Conservation (phyloP, 2,329 filamentous ascomycete genomes). For the Salinomyces thailandicus region DNA sequence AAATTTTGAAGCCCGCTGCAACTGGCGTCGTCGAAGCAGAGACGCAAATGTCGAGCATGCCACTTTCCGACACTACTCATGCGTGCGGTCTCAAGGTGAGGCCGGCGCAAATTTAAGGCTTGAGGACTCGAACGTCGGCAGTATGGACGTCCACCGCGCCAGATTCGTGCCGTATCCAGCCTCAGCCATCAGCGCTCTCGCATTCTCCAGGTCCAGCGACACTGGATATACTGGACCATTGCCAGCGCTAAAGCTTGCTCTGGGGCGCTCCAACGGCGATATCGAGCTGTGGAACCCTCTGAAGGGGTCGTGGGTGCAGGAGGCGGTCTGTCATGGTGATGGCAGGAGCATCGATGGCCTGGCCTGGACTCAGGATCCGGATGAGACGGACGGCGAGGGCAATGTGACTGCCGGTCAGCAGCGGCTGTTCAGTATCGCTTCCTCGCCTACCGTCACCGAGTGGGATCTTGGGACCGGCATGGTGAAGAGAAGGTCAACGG, state of each 20-base stretch:
- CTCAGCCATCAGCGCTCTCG: slow-evolving; percentile 84
- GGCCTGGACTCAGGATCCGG: slow-evolving; percentile 80
- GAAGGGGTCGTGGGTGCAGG: slow-evolving; percentile 76
- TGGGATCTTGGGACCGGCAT: slow-evolving; percentile 79
- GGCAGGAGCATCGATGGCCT: slow-evolving; percentile 83
- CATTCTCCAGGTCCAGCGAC: slow-evolving; percentile 70
- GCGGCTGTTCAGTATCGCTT: slow-evolving; percentile 91
- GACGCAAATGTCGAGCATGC: too few relatives aligned
- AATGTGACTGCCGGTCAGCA: slow-evolving; percentile 58
- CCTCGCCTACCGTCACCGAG: slow-evolving; percentile 83
- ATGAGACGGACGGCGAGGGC: slow-evolving; percentile 55
- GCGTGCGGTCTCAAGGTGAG: too few relatives aligned
- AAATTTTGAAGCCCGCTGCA: background rate
- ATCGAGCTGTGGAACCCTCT: slow-evolving; percentile 96
- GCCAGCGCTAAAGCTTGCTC: slow-evolving; percentile 63
- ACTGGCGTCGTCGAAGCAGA: background rate
- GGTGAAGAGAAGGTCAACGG: slow-evolving; percentile 72
- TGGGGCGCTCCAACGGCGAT: slow-evolving; percentile 87
- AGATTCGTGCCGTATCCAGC: slow-evolving; percentile 90
- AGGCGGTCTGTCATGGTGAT: slow-evolving; percentile 66
- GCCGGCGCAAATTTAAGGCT: too few relatives aligned
- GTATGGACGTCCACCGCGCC: slow-evolving; percentile 93
- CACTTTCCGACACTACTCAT: too few relatives aligned
- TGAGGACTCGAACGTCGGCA: too few relatives aligned
- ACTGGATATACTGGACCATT: slow-evolving; percentile 31